Evolutionary conservation across 495 filamentous ascomycete genomes (phyloP).

Genomic region (Penicillium arizonense): DNA sequence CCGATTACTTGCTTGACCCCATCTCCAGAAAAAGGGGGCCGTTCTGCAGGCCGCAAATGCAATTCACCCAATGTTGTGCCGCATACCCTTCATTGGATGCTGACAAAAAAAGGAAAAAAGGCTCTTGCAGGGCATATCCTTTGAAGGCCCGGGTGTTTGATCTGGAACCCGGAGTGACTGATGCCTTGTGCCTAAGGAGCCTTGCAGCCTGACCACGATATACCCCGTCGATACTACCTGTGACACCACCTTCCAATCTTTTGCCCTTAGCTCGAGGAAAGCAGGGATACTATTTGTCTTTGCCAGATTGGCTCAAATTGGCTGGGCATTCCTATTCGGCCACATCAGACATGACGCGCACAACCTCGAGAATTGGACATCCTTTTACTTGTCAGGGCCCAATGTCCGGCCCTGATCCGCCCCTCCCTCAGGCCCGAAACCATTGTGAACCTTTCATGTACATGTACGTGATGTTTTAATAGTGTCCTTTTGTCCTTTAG

Average conservation of each 20-base stretch:
- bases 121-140: conserved; percentile 13
- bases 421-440: conserved; percentile 15
- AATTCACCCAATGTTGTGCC: conserved; percentile 8
- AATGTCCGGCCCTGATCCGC: conserved; percentile 13
- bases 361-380: too few species aligned
- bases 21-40: conserved; percentile 6
- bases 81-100: conserved; percentile 22
- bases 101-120: conserved; percentile 14
- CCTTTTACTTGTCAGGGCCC: not conserved
- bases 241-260: conserved; percentile 22
- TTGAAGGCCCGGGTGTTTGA: conserved; percentile 5
- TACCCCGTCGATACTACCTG: conserved; percentile 23
- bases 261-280: not conserved
- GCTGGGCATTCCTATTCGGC: not conserved
- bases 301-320: not conserved
- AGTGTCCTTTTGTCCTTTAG: conserved; percentile 2
- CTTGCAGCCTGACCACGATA: conserved; percentile 29
- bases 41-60: conserved; percentile 15
- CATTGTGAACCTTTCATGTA: conserved; percentile 7
- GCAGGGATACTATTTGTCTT: conserved; percentile 15
- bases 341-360: conserved; percentile 19
- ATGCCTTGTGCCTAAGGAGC: conserved; percentile 18
- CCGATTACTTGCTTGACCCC: conserved; percentile 24
- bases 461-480: conserved; percentile 3
- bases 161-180: not conserved